Conservation (phyloP, 345 rosid genomes). For the Salix exigua region DNA sequence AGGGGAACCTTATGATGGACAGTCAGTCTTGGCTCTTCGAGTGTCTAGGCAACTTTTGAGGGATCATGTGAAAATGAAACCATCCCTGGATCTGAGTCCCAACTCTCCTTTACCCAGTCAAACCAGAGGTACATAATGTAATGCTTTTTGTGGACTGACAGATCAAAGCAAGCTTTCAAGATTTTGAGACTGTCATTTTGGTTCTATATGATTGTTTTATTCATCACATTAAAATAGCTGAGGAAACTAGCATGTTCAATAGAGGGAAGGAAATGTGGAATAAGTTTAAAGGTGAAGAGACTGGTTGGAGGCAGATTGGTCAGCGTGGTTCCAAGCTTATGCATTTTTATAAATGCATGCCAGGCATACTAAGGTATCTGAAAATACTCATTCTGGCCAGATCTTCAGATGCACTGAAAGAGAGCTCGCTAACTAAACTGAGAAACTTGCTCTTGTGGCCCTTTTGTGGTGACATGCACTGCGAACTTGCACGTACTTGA, state of each 20-base stretch:
- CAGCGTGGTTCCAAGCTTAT: conserved; percentile 2
- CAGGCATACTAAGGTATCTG: conserved; percentile 7
- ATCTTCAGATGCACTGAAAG: conserved; percentile 10
- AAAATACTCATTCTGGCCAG: conserved; percentile 12
- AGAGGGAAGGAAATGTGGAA: conserved; percentile 17
- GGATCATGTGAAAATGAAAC: conserved; percentile 53
- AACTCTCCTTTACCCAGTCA: conserved; percentile 38
- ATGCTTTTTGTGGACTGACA: background rate
- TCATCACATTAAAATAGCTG: conserved; percentile 16
- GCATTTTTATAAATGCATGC: conserved; percentile 3
- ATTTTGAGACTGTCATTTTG: conserved; percentile 12
- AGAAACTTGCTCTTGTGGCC: conserved; percentile 8
- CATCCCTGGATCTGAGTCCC: conserved; percentile 48
- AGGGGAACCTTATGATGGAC: conserved; percentile 38
- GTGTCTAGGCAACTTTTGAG: conserved; percentile 63
- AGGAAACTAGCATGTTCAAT: conserved; percentile 21
- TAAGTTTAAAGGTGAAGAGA: conserved; percentile 15
- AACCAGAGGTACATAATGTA: conserved; percentile 31
- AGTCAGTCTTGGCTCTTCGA: conserved; percentile 52
- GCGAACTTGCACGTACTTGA: conserved; percentile 12
- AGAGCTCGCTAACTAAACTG: conserved; percentile 10
- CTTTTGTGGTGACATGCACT: conserved; percentile 14
- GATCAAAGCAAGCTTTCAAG: conserved; percentile 7
- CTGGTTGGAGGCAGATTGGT: conserved; percentile 10
- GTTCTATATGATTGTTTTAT: conserved; percentile 11